These are phyloP conservation scores for Linum tenue DNA, from an alignment of 345 rosid genomes.

Conservation along the genomic window DNA sequence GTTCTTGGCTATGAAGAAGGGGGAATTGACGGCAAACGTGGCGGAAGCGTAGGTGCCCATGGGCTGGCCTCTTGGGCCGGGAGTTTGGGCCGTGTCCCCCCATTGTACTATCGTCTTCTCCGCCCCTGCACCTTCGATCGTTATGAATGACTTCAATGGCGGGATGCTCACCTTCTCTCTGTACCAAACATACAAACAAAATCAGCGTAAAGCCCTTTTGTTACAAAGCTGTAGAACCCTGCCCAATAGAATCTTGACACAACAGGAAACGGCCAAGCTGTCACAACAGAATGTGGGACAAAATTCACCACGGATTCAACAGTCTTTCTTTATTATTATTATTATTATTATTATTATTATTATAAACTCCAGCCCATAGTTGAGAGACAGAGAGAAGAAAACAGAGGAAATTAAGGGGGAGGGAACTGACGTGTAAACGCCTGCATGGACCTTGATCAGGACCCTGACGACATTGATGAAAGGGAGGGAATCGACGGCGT, in stretches of 20 bases:
- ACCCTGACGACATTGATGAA: slow-evolving; percentile 72
- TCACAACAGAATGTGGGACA: no score
- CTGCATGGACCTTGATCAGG: slow-evolving; percentile 86
- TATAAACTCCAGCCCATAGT: not conserved
- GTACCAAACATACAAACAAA: not conserved
- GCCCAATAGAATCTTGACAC: no score
- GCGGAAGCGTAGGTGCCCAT: slow-evolving; percentile 81
- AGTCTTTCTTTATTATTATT: no score
- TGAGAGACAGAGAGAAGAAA: slow-evolving; percentile 1
- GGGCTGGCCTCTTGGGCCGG: slow-evolving; percentile 55
- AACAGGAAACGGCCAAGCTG: no score
- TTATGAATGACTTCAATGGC: slow-evolving; percentile 65
- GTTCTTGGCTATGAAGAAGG: slow-evolving; percentile 81
- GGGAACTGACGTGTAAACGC: slow-evolving; percentile 83
- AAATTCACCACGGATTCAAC: no score
- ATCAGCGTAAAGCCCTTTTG: not conserved
- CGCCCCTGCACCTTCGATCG: slow-evolving; percentile 89
- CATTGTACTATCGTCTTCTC: slow-evolving; percentile 76
- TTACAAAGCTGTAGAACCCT: not conserved
- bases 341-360: no score
- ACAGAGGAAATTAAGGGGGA: not conserved
- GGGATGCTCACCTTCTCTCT: slow-evolving; percentile 89
- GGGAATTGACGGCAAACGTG: slow-evolving; percentile 81
- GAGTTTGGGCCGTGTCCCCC: slow-evolving; percentile 94
- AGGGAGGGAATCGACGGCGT: slow-evolving; percentile 89